phyloP scores from a whole-genome alignment of 495 filamentous ascomycete species.

The Aspergillus campestris region DNA sequence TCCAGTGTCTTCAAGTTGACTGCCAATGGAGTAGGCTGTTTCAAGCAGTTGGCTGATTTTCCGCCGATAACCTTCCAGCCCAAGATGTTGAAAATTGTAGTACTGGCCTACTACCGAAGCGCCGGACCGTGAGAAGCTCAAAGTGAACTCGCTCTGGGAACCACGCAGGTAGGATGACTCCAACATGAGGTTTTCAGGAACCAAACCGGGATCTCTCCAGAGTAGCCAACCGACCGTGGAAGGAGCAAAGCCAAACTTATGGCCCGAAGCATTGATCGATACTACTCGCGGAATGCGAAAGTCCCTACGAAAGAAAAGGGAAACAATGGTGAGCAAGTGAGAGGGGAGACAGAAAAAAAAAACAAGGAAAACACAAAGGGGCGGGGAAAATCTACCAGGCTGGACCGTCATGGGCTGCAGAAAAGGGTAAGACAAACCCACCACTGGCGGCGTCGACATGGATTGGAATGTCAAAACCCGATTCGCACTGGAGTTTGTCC shows the following conservation, averaged over 20 bases:
- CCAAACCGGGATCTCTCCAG: slow-evolving; percentile 58
- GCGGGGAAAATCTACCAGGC: slow-evolving; percentile 44
- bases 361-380: no score
- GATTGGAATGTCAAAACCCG: slow-evolving; percentile 60
- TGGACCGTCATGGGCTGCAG: slow-evolving; percentile 46
- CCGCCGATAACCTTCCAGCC: slow-evolving; percentile 53
- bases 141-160: slow-evolving; percentile 62
- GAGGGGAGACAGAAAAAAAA: no score
- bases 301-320: slow-evolving; percentile 34
- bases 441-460: slow-evolving; percentile 70
- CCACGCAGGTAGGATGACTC: slow-evolving; percentile 70
- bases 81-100: slow-evolving; percentile 69
- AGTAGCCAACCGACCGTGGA: slow-evolving; percentile 69
- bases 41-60: slow-evolving; percentile 67
- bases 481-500: slow-evolving; percentile 56
- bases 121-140: slow-evolving; percentile 69
- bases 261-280: slow-evolving; percentile 66
- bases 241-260: slow-evolving; percentile 70
- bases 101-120: slow-evolving; percentile 68
- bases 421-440: slow-evolving; percentile 68
- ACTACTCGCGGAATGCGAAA: slow-evolving; percentile 65
- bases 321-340: no score
- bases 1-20: slow-evolving; percentile 57
- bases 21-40: slow-evolving; percentile 59
- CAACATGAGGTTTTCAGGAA: slow-evolving; percentile 66